phyloP scores from a whole-genome alignment of 768 basidiomycete species.

The Mycena floridula region DNA sequence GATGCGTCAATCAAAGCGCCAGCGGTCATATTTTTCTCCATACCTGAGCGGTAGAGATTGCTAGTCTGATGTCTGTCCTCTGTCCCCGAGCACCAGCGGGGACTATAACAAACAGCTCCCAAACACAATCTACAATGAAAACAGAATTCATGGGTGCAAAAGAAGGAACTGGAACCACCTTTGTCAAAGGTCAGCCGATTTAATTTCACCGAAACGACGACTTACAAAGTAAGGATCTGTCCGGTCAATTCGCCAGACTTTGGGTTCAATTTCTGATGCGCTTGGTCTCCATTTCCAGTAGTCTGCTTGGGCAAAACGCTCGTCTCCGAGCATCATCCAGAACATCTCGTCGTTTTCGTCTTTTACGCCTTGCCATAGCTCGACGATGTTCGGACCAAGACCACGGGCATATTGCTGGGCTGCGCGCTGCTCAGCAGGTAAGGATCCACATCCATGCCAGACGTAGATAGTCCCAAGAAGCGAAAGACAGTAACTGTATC shows the following conservation, averaged over 20 bases:
- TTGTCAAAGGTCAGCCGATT: no score
- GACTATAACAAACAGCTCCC: constrained; percentile 77
- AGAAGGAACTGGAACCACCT: neutral
- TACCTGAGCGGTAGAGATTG: constrained; percentile 55
- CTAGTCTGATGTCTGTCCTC: constrained; percentile 55
- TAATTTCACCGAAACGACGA: no score
- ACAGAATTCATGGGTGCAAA: constrained; percentile 28
- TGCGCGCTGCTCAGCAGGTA: constrained; percentile 48
- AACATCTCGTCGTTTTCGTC: constrained; percentile 73
- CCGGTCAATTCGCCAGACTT: constrained; percentile 55
- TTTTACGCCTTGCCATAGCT: constrained; percentile 62
- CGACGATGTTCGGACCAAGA: constrained; percentile 39
- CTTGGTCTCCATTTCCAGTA: constrained; percentile 73
- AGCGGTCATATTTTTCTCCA: neutral
- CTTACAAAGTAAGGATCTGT: neutral
- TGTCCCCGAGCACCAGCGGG: constrained; percentile 58
- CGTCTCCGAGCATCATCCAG: constrained; percentile 80
- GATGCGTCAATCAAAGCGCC: constrained; percentile 1
- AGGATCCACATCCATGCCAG: constrained; percentile 77
- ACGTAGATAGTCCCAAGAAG: constrained; percentile 68
- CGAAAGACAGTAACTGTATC: constrained; percentile 75
- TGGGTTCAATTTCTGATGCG: constrained; percentile 35
- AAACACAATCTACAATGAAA: constrained; percentile 67
- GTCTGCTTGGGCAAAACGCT: constrained; percentile 69
- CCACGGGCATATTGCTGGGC: constrained; percentile 54